These are phyloP conservation scores for Immersiporthe knoxdaviesiana DNA, from an alignment of 2,329 filamentous ascomycete species.

Conservation along the genomic window DNA sequence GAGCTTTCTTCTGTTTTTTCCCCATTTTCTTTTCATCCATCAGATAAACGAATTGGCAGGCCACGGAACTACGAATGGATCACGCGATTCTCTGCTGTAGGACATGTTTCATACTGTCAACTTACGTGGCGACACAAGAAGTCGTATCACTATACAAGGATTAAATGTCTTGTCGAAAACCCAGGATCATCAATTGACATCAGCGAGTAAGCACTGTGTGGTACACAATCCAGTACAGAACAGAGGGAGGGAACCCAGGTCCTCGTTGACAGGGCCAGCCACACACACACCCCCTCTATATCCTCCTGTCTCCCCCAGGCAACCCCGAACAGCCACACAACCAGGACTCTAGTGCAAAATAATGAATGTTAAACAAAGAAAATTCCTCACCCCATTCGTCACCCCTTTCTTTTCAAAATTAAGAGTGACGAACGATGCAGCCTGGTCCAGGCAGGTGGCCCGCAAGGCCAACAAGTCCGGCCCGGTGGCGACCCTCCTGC, in stretches of 20 bases:
- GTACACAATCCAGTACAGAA: too few relatives aligned
- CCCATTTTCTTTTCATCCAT: neutral
- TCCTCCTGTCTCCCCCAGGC: too few relatives aligned
- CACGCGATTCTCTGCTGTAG: too few relatives aligned
- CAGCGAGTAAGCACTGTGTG: neutral
- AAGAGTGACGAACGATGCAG: neutral
- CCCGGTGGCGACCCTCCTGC: neutral
- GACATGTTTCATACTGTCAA: neutral
- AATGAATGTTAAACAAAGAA: too few relatives aligned
- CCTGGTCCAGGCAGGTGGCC: neutral
- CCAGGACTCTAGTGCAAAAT: neutral
- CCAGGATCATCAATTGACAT: neutral
- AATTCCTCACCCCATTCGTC: neutral
- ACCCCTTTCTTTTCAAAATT: neutral
- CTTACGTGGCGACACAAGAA: neutral
- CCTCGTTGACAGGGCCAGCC: neutral
- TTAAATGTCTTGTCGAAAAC: neutral
- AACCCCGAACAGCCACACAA: neutral
- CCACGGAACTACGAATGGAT: neutral
- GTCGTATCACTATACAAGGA: neutral
- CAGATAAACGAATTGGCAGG: neutral
- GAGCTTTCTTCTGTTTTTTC: neutral
- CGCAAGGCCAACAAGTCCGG: neutral
- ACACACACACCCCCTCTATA: neutral
- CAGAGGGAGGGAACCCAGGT: neutral